Percentiles rank a stretch among this genome's conserved stretches.
These are phyloP conservation scores for Fraxinus albicans DNA, from an alignment of 305 asterid species.

Conservation along the genomic window DNA sequence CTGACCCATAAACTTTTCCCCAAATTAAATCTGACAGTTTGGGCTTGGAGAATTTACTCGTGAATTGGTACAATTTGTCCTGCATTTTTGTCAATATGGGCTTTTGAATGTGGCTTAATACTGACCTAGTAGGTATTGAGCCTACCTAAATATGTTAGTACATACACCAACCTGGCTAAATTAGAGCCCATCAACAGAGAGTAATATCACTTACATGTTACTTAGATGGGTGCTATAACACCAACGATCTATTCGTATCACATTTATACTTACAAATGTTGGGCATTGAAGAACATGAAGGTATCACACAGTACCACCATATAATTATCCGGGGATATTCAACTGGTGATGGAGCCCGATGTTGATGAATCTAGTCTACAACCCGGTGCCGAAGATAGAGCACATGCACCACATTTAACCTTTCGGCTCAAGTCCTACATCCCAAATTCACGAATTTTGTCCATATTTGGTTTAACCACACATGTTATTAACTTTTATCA, in stretches of 20 bases:
- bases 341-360: background rate
- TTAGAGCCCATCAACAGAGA: too few species aligned
- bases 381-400: background rate
- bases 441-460: background rate
- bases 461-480: too few species aligned
- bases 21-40: background rate
- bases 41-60: too few species aligned
- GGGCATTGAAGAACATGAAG: background rate
- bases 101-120: background rate
- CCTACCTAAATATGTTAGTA: background rate
- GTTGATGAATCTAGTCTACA: background rate
- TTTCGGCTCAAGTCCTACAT: background rate
- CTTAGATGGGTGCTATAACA: background rate
- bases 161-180: background rate
- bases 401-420: background rate
- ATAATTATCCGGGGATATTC: too few species aligned
- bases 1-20: too few species aligned
- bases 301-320: background rate
- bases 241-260: background rate
- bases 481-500: too few species aligned
- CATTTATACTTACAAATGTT: background rate
- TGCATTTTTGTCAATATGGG: background rate
- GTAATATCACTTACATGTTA: background rate
- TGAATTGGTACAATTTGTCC: background rate
- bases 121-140: background rate